Base-by-base conservation (phyloP, 2,329 filamentous ascomycete genomes). In the Pestalotiopsis sp. region DNA sequence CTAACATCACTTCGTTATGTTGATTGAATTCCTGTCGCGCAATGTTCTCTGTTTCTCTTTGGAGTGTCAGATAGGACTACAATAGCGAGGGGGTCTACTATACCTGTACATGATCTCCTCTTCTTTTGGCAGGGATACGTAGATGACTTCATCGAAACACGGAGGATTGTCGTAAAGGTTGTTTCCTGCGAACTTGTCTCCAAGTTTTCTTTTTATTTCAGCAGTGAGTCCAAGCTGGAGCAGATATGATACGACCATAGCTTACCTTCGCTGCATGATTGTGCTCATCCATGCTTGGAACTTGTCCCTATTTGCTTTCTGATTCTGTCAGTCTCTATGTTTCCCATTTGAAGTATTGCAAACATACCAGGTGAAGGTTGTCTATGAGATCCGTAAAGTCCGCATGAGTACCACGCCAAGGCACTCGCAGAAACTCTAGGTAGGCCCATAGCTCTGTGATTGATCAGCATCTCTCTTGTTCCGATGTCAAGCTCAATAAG, bases 61-160 rank as follows among this genome's bases (percentile, higher is more conserved):
- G 4, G 17, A 13, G 13, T 23, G 9, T 45, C 17, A 45, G 41
- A 3, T 17, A 14, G 17, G 41, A 14, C 9, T 14, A 14, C 13
- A 45, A 14, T 14, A 45, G 13, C 13, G 13, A 41, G 13, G 9
- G 13, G 13, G 9, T 17, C 20, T 23, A 57, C 23, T 38, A 2
- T 57, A 68, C 66, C 66, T 68, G 49, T 68, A 68, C 1, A 68
- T 63, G 41, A 64, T n/a, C 17, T 23, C 23, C 25, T 68, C 66
- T 31, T 68, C 59, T 3, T 59, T n/a, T 1, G 66, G 25, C 9
- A 45, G 45, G 5, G 14, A 2, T 4, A 68, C 56, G 6, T 4
- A 1, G 41, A 31, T 31, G 25, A 27, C 66, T 61, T 52, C 12
- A 57, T 20, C 25, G 25, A 63, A 1, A 41, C 31, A 27, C 3